A percentile compares a stretch with the other conserved stretches of the same genome.
Evolutionary conservation across 495 filamentous ascomycete genomes (phyloP).

Genomic region (Venustampulla echinocandica): DNA sequence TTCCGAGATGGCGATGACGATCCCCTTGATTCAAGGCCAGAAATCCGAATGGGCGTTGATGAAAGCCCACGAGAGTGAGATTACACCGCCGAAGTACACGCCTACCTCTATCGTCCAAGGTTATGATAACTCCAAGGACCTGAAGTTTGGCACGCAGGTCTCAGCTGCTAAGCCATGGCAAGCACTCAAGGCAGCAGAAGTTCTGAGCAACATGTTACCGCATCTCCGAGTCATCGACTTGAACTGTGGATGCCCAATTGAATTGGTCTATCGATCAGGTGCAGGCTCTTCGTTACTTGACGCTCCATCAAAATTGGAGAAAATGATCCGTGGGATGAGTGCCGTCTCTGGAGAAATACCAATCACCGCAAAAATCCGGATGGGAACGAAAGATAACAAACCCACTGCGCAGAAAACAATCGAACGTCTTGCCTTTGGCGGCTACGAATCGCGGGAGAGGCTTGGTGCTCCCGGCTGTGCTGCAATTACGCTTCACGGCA

Average conservation of each 20-base stretch:
- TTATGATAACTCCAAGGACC: slow-evolving; percentile 74
- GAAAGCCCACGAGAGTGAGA: slow-evolving; percentile 79
- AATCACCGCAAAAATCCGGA: slow-evolving; percentile 89
- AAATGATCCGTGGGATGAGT: slow-evolving; percentile 93
- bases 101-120: slow-evolving; percentile 46
- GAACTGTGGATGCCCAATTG: slow-evolving; percentile 96
- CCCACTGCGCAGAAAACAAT: slow-evolving; percentile 74
- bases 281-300: slow-evolving; percentile 94
- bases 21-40: slow-evolving; percentile 83
- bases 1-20: slow-evolving; percentile 94
- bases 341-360: slow-evolving; percentile 78
- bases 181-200: slow-evolving; percentile 77
- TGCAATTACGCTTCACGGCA: slow-evolving; percentile 87
- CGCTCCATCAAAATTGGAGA: slow-evolving; percentile 69
- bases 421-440: slow-evolving; percentile 73
- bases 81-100: slow-evolving; percentile 49
- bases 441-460: slow-evolving; percentile 52
- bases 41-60: slow-evolving; percentile 92
- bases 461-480: slow-evolving; percentile 71
- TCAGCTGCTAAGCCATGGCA: slow-evolving; percentile 82
- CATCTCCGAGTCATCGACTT: slow-evolving; percentile 82
- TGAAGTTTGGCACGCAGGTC: slow-evolving; percentile 87
- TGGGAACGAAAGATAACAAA: slow-evolving; percentile 71
- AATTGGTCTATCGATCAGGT: slow-evolving; percentile 76
- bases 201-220: slow-evolving; percentile 65